Evolutionary conservation across 2,329 filamentous ascomycete species (phyloP).

Genomic region (Claviceps monticola): DNA sequence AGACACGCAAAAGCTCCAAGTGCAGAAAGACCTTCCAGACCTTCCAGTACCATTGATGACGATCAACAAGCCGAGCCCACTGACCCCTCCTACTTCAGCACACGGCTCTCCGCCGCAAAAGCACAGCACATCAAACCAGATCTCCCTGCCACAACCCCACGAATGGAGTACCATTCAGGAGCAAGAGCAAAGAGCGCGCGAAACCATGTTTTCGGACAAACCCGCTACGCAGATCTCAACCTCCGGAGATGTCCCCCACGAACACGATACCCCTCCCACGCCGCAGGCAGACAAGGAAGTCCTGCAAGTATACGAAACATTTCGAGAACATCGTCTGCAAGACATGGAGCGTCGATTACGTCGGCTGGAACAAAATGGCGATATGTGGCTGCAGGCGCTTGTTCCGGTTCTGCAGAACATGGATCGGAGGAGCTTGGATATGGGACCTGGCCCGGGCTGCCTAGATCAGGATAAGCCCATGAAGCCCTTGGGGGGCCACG

Average conservation of each 20-base stretch:
- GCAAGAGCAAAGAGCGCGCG: conserved; percentile 12
- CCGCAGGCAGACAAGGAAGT: conserved; percentile 20
- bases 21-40: too few species aligned
- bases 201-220: conserved; percentile 11
- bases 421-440: conserved; percentile 22
- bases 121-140: conserved; percentile 13
- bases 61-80: conserved; percentile 8
- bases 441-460: conserved; percentile 7
- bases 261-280: conserved; percentile 8
- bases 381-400: conserved; percentile 30
- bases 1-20: too few species aligned
- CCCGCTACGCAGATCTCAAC: conserved; percentile 10
- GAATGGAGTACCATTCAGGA: conserved; percentile 21
- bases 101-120: conserved; percentile 15
- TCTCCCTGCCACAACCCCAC: conserved; percentile 18
- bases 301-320: conserved; percentile 24
- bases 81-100: conserved; percentile 18
- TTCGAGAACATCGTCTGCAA: conserved; percentile 26
- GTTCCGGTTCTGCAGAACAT: conserved; percentile 31
- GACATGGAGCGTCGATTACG: conserved; percentile 35
- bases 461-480: too few species aligned
- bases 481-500: conserved; percentile 5
- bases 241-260: conserved; percentile 12
- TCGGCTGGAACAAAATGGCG: conserved; percentile 31
- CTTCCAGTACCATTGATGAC: background rate